A percentile compares a stretch with the other conserved stretches of the same genome.
Evolutionary conservation across 345 rosid genomes (phyloP).

Genomic region (Laguncularia racemosa): DNA sequence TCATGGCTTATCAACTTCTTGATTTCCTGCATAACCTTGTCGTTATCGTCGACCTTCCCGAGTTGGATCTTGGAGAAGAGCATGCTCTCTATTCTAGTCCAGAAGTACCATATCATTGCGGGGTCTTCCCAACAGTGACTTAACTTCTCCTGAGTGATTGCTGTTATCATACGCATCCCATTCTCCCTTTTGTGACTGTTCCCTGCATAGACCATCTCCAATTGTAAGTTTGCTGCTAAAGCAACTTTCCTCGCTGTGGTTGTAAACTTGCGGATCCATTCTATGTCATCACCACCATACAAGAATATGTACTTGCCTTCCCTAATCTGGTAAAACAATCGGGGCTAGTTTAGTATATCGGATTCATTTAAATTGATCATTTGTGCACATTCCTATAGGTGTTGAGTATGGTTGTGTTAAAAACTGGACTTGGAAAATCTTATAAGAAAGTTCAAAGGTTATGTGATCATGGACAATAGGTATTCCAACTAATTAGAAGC

Average conservation of each 20-base stretch:
- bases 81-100: constrained; percentile 89
- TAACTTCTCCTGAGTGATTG: constrained; percentile 40
- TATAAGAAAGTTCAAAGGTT: no score
- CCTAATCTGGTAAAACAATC: constrained; percentile 31
- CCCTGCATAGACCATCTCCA: constrained; percentile 80
- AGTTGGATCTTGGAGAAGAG: constrained; percentile 83
- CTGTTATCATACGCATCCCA: constrained; percentile 30
- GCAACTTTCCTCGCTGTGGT: constrained; percentile 46
- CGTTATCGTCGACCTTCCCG: constrained; percentile 55
- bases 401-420: no score
- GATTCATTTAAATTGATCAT: no score
- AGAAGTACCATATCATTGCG: constrained; percentile 84
- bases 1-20: constrained; percentile 80
- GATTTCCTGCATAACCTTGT: constrained; percentile 64
- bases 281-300: constrained; percentile 79
- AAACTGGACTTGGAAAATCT: no score
- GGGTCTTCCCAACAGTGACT: constrained; percentile 54
- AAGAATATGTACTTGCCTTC: constrained; percentile 82
- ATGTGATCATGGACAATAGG: no score
- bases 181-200: constrained; percentile 67
- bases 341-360: background rate
- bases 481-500: no score
- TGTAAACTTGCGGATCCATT: constrained; percentile 77
- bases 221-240: constrained; percentile 34
- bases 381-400: no score